Evolutionary conservation across 805 yeast species (phyloP).

Genomic region (Ogataea trehalophila): DNA sequence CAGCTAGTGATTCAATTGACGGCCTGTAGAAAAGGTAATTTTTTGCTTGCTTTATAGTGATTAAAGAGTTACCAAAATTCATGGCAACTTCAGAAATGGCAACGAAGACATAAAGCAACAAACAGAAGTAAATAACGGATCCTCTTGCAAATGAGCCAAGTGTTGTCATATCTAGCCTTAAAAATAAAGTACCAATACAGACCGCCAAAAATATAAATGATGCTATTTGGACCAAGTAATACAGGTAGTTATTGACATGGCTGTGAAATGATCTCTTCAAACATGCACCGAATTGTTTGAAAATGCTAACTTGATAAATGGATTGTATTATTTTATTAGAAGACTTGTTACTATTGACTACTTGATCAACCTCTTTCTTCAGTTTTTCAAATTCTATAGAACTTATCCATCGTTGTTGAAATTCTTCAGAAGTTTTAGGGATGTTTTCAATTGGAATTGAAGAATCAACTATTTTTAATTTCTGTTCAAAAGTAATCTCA

Average conservation of each 20-base stretch:
- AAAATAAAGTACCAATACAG: conserved; percentile 59
- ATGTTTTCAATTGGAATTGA: conserved; percentile 29
- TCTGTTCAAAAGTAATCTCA: conserved; percentile 9
- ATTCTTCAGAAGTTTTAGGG: conserved; percentile 60
- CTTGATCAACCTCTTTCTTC: conserved; percentile 26
- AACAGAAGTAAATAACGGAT: conserved; percentile 56
- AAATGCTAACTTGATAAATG: conserved; percentile 39
- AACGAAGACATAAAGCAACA: conserved; percentile 48
- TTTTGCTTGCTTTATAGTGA: conserved; percentile 61
- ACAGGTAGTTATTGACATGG: conserved; percentile 51
- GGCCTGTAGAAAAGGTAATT: conserved; percentile 70
- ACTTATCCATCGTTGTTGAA: conserved; percentile 51
- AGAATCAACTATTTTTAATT: conserved; percentile 20
- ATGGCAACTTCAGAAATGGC: conserved; percentile 43
- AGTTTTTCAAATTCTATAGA: conserved; percentile 44
- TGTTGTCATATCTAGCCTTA: conserved; percentile 45
- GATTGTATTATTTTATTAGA: conserved; percentile 39
- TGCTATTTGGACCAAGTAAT: conserved; percentile 38
- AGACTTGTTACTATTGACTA: conserved; percentile 26
- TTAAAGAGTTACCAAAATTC: conserved; percentile 48
- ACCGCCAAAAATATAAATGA: conserved; percentile 56
- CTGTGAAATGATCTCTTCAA: conserved; percentile 50
- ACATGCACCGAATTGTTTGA: conserved; percentile 46
- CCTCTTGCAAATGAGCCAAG: conserved; percentile 60
- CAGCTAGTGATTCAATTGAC: conserved; percentile 65